Evolutionary conservation across 75 land plant genomes (phyloP), one percentile per base, ranked within the genome.

Genomic region (Selaginella tamariscina): DNA sequence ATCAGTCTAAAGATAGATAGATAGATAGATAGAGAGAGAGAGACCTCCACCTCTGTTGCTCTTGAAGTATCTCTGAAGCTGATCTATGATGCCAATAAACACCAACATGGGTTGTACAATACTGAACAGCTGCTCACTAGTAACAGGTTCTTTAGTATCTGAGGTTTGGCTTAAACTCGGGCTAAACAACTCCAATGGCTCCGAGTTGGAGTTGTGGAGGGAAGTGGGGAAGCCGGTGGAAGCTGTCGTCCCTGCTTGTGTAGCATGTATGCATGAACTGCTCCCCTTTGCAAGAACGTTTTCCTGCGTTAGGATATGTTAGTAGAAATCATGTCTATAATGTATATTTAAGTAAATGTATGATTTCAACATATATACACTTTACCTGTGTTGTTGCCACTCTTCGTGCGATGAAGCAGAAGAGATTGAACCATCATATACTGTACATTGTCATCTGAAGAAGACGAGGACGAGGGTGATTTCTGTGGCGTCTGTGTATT

Each of bases 391-490:
- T 21, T 79, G 81, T 71, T 78, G 68, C 99, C 99, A 95, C 1
- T 88, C 88, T 5, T 87, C 96, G 31, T 85, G 79, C 1, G 96
- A 90, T 87, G 84, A 1, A 84, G 83, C 0, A 95, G 81, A 1
- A 95, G 79, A 24, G 99, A 87, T 65, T 84, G 89, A 28, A 95
- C 96, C 96, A 95, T 95, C 99, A 95, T 95, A 44, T 85, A 95
- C 68, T 95, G 99, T 22, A 87, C 96, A 31, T 86, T 83, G 31
- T 95, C 99, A 11, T 95, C 99, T 9, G 86, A 68, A n/a, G 65
- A 55, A 27, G 75, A 80, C 26, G 54, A 23, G 2, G 81, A 62
- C 28, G 80, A 64, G 22, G 85, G 86, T 1, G 70, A 31, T 8
- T 78, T 80, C 31, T 70, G 59, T 30, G 82, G 68, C 21, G 82